Base-by-base conservation (phyloP, 148 eudicot species). In the Spergularia bocconei region DNA sequence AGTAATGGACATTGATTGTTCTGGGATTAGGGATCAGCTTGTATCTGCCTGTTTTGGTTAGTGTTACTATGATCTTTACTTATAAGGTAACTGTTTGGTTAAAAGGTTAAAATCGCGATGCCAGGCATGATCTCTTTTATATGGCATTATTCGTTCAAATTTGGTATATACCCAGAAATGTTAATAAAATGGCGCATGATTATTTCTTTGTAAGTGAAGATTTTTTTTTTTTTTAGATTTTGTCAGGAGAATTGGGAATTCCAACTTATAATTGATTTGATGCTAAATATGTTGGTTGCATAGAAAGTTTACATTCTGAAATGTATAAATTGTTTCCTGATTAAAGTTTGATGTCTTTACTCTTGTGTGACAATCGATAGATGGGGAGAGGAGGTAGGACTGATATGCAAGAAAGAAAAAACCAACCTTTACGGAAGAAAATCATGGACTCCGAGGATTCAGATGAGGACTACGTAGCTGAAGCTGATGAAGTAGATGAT, bases 401-500 rank as follows among this genome's bases (percentile, higher is more conserved):
- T 75, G 89, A 79, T 81, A 71, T 47, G 63, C 81, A 78, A 79
- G 73, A 70, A 69, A 80, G 57, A 73, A 41, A 74, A 69, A 80
- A 80, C 77, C 78, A 79, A 79, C 82, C 79, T 63, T 83, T 58
- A 21, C 66, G 73, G 16, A 69, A 73, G 44, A 85, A 76, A 63
- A 79, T 75, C 38, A 63, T 71, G 70, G 89, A 82, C 54, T 92
- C 96, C 5, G 98, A 91, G 79, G 93, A 87, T 74, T 95, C 99
- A 0, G 99, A 95, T 82, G 99, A 95, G 80, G 99, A 95, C 78
- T 95, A 92, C 50, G 83, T 74, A 55, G 85, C 91, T 21, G 91
- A 84, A 78, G 90, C 73, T 69, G 98, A 89, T 69, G 93, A 88
- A 75, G 80, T 78, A 68, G 86, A 80, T 70, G 82, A 83, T 38